Percentiles rank a stretch among this genome's conserved stretches.
Conservation (phyloP, 225 moss, liverwort and hornwort species). For the Polytrichum formosum region DNA sequence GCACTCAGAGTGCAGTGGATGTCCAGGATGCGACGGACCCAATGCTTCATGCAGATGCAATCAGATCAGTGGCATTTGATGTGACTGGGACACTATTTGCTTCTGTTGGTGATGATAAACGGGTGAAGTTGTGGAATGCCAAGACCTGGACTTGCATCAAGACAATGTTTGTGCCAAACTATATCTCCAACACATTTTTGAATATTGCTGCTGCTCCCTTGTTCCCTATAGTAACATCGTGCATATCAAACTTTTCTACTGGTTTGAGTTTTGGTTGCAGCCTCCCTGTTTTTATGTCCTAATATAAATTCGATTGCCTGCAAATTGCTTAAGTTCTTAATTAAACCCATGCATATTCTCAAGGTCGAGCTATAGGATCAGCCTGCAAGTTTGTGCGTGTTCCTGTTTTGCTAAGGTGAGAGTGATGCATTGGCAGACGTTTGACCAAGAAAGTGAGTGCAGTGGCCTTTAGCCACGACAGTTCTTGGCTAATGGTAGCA, state of each 20-base stretch:
- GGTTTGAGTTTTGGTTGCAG: too few species aligned
- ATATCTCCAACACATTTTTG: not conserved
- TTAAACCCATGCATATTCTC: too few species aligned
- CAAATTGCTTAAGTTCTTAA: too few species aligned
- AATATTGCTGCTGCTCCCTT: too few species aligned
- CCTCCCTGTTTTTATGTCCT: too few species aligned
- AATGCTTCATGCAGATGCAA: slow-evolving; percentile 72
- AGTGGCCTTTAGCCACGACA: slow-evolving; percentile 78
- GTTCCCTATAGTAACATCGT: too few species aligned
- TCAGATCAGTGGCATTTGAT: slow-evolving; percentile 74
- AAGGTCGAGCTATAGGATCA: too few species aligned
- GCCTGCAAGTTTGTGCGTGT: too few species aligned
- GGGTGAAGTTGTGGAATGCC: slow-evolving; percentile 89
- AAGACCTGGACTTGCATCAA: slow-evolving; percentile 82
- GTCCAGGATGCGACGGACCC: slow-evolving; percentile 54
- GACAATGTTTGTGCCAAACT: slow-evolving; percentile 53
- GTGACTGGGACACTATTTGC: slow-evolving; percentile 69
- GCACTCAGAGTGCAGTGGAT: slow-evolving; percentile 48
- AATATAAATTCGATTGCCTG: too few species aligned
- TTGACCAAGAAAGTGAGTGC: slow-evolving; percentile 85
- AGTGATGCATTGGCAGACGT: slow-evolving; percentile 49
- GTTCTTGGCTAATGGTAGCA: slow-evolving; percentile 90
- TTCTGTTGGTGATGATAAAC: slow-evolving; percentile 94
- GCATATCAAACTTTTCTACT: too few species aligned
- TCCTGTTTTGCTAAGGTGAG: not conserved